phyloP scores from a whole-genome alignment of 345 rosid species.

The Viola odorata region DNA sequence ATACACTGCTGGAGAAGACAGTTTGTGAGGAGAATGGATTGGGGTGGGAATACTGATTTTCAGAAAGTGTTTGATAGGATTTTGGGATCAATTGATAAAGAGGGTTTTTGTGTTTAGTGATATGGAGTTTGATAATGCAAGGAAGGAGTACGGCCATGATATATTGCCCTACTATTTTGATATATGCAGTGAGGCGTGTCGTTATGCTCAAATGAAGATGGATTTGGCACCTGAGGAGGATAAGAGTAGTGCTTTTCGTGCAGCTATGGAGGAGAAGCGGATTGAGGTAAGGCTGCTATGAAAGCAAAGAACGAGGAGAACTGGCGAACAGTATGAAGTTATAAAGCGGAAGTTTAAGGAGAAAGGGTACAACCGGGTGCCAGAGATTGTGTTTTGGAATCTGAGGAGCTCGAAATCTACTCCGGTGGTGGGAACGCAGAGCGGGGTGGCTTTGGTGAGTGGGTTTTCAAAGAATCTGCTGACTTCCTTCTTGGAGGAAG shows the following conservation, averaged over 20 bases:
- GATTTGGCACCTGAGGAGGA: too few relatives aligned
- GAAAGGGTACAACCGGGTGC: slow-evolving; percentile 14
- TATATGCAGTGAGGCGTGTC: too few relatives aligned
- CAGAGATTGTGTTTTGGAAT: slow-evolving; percentile 23
- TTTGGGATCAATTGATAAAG: slow-evolving; percentile 12
- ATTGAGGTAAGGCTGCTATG: too few relatives aligned
- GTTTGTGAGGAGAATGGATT: slow-evolving; percentile 10
- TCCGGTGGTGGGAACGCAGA: slow-evolving; percentile 13
- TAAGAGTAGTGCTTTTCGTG: too few relatives aligned
- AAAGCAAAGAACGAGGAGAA: too few relatives aligned
- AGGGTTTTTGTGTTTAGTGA: slow-evolving; percentile 18
- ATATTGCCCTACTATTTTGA: too few relatives aligned
- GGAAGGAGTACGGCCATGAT: neutral
- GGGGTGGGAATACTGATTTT: slow-evolving; percentile 11
- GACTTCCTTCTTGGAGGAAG: slow-evolving; percentile 10
- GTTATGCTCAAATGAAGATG: too few relatives aligned
- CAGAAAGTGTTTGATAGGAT: slow-evolving; percentile 17
- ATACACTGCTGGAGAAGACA: slow-evolving; percentile 10
- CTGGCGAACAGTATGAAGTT: too few relatives aligned
- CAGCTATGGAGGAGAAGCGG: too few relatives aligned
- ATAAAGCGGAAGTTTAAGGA: slow-evolving; percentile 14
- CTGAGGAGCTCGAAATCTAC: slow-evolving; percentile 16
- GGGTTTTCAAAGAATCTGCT: slow-evolving; percentile 19
- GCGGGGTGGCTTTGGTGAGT: slow-evolving; percentile 15
- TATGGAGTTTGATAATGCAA: slow-evolving; percentile 14